A percentile compares a stretch with the other conserved stretches of the same genome.
Evolutionary conservation across 2,329 filamentous ascomycete genomes (phyloP).

Genomic region (Xylariaceae sp.): DNA sequence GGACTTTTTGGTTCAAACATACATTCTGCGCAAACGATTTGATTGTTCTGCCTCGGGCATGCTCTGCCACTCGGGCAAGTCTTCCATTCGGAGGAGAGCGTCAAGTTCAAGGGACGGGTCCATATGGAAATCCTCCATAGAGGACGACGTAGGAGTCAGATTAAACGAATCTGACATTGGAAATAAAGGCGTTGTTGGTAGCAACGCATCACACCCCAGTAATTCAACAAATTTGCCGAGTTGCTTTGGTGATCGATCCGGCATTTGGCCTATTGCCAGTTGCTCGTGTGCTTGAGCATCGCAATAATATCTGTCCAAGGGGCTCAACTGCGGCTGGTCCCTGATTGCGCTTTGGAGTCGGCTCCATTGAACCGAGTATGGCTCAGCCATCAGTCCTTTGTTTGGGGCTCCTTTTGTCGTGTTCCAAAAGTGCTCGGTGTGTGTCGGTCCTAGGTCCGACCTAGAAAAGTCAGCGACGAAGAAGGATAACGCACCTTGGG

Average conservation of each 20-base stretch:
- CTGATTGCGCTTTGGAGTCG: neutral
- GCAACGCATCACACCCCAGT: neutral
- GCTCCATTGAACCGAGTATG: neutral
- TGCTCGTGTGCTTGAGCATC: slow-evolving; percentile 22
- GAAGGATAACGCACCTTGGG: neutral
- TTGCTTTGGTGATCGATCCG: neutral
- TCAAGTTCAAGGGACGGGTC: slow-evolving; percentile 1
- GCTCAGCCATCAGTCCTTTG: neutral
- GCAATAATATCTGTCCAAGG: slow-evolving; percentile 20
- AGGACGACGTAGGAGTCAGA: neutral
- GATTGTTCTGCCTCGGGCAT: slow-evolving; percentile 8
- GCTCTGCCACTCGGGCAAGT: slow-evolving; percentile 2
- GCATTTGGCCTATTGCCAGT: slow-evolving; percentile 16
- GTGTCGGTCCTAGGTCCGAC: neutral
- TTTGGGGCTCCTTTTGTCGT: neutral
- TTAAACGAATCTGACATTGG: neutral
- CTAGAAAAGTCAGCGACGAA: slow-evolving; percentile 6
- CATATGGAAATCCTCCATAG: neutral
- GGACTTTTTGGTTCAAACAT: neutral
- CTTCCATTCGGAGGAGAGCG: neutral
- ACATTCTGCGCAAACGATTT: slow-evolving; percentile 11
- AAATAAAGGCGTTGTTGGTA: neutral
- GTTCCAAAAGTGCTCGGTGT: neutral
- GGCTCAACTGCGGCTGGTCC: slow-evolving; percentile 2
- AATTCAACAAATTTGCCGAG: neutral